phyloP scores from a whole-genome alignment of 2,329 filamentous ascomycete species.

The Colletotrichum somersetense region DNA sequence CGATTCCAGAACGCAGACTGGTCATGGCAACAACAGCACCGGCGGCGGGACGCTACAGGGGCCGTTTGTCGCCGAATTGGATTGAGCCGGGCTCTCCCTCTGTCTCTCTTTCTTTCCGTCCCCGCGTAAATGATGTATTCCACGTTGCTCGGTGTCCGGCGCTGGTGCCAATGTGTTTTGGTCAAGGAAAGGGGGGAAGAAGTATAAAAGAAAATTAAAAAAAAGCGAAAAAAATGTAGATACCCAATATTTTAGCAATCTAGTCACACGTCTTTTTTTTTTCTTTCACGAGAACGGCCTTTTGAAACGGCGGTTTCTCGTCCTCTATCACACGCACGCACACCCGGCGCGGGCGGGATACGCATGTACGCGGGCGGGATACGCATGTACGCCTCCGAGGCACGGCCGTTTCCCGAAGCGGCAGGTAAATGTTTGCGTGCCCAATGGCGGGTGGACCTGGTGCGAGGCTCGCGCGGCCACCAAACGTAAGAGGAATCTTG shows the following conservation, averaged over 20 bases:
- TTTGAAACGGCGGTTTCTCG: neutral
- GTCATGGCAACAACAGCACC: neutral
- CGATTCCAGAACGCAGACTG: conserved; percentile 16
- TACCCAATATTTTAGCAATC: conserved; percentile 5
- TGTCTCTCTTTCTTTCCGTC: neutral
- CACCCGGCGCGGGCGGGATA: no score
- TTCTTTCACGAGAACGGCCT: neutral
- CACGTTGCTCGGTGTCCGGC: neutral
- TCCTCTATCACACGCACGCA: neutral
- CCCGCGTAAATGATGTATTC: neutral
- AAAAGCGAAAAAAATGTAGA: neutral
- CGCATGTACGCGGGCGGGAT: neutral
- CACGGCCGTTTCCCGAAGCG: neutral
- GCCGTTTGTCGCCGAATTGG: conserved; percentile 34
- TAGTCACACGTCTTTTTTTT: neutral
- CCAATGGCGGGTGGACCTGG: no score
- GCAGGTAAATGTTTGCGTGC: neutral
- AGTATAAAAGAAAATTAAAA: neutral
- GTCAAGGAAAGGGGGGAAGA: neutral
- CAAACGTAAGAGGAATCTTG: neutral
- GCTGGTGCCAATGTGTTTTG: neutral
- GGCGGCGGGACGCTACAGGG: conserved; percentile 11
- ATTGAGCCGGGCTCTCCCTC: conserved; percentile 16
- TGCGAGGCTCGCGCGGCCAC: no score
- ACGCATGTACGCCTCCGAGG: neutral